Conservation (phyloP, 176 grass and related monocot species). For the Musa acuminata region DNA sequence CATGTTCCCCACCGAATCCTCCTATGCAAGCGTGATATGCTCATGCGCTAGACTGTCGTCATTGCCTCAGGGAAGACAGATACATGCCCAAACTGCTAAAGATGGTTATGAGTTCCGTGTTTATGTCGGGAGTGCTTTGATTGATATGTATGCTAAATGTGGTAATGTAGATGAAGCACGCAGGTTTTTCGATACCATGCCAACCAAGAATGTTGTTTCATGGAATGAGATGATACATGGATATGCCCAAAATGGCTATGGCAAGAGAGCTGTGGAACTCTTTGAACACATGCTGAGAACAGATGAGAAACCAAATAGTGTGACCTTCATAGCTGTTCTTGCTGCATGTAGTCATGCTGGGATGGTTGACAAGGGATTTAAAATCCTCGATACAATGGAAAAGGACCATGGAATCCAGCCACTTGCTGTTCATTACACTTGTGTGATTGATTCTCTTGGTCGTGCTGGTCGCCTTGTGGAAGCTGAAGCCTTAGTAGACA, state of each 20-base stretch:
- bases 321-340: constrained; percentile 68
- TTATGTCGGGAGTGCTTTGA: constrained; percentile 66
- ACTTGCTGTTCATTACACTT: constrained; percentile 70
- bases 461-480: constrained; percentile 57
- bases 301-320: constrained; percentile 57
- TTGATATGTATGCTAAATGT: constrained; percentile 87
- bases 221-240: constrained; percentile 99
- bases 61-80: constrained; percentile 66
- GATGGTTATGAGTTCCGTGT: constrained; percentile 63
- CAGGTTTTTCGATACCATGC: constrained; percentile 55
- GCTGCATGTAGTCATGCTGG: constrained; percentile 72
- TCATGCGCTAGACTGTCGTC: constrained; percentile 57
- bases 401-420: constrained; percentile 44
- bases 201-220: constrained; percentile 67
- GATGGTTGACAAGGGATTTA: constrained; percentile 42
- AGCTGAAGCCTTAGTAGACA: constrained; percentile 44
- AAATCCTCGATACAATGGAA: constrained; percentile 60
- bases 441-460: constrained; percentile 71
- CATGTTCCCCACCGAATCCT: constrained; percentile 54
- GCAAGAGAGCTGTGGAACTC: constrained; percentile 52
- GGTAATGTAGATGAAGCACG: constrained; percentile 55
- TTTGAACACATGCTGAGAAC: constrained; percentile 68
- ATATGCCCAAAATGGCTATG: constrained; percentile 66
- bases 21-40: constrained; percentile 72
- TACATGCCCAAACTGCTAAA: constrained; percentile 61